These are phyloP conservation scores for Pythium phragmiticola DNA, from an alignment of 352 stramenopile species.

Conservation along the genomic window DNA sequence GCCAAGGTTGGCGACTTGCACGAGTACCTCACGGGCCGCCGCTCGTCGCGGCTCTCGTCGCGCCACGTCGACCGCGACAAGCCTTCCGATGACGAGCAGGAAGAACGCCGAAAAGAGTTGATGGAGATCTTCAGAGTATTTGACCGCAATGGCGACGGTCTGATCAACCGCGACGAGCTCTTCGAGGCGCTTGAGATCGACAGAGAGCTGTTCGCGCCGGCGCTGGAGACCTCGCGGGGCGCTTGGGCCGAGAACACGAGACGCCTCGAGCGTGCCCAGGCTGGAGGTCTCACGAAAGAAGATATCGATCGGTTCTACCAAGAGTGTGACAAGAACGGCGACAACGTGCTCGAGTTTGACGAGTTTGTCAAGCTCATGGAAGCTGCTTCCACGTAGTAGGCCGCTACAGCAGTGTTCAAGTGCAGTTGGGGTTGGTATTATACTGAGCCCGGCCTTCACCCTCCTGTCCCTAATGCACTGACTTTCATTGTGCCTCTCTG, in stretches of 20 bases:
- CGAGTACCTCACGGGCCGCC: neutral
- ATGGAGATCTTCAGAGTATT: conserved; percentile 68
- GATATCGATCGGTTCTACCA: conserved; percentile 56
- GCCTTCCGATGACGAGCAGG: too few relatives aligned
- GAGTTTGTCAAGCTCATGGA: conserved; percentile 67
- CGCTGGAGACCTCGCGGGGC: too few relatives aligned
- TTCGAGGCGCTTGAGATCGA: conserved; percentile 59
- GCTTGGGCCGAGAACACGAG: too few relatives aligned
- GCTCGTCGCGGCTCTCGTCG: too few relatives aligned
- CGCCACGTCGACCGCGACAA: too few relatives aligned
- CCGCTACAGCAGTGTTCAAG: neutral
- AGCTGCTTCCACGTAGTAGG: conserved; percentile 33
- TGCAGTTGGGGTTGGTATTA: too few relatives aligned
- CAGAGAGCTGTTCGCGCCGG: conserved; percentile 17
- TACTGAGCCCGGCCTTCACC: too few relatives aligned
- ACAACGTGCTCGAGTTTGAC: conserved; percentile 58
- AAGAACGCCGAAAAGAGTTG: conserved; percentile 17
- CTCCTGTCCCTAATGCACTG: too few relatives aligned
- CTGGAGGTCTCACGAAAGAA: conserved; percentile 50
- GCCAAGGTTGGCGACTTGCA: conserved; percentile 57
- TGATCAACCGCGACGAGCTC: conserved; percentile 68
- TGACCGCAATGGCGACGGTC: conserved; percentile 58
- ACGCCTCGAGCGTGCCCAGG: conserved; percentile 9
- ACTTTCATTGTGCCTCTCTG: too few relatives aligned
- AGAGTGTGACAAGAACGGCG: conserved; percentile 51